Percentiles rank a stretch among this genome's conserved stretches.
Conservation (phyloP, 228 moss, liverwort and hornwort species). For the Sphagnum fallax region DNA sequence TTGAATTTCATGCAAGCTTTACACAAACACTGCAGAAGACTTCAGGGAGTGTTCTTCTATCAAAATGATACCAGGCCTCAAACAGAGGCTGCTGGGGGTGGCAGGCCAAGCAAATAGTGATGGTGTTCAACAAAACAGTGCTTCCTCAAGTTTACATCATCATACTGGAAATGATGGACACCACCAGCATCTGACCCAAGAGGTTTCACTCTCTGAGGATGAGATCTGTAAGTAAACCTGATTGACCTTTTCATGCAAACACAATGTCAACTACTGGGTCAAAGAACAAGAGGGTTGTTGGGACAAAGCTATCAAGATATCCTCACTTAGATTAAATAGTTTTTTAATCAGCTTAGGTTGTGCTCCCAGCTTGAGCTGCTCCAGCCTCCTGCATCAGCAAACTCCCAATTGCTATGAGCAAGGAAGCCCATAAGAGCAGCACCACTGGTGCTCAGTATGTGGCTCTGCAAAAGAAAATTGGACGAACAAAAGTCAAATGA, state of each 20-base stretch:
- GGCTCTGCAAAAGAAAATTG: too few species aligned
- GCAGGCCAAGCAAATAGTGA: constrained; percentile 16
- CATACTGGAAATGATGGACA: too few species aligned
- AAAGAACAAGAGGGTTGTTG: not conserved
- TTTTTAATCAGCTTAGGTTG: not conserved
- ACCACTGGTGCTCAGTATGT: too few species aligned
- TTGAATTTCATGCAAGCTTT: too few species aligned
- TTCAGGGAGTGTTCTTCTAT: not conserved
- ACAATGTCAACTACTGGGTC: not conserved
- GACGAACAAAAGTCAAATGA: too few species aligned
- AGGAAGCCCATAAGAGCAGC: too few species aligned
- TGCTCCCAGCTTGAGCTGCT: not conserved
- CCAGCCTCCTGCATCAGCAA: not conserved
- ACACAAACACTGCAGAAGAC: too few species aligned
- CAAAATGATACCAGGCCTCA: constrained; percentile 7
- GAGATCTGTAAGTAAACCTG: constrained; percentile 1
- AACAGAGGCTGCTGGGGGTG: constrained; percentile 16
- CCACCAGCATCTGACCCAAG: not conserved
- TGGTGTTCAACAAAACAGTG: constrained; percentile 4
- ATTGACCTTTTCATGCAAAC: not conserved
- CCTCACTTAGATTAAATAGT: not conserved
- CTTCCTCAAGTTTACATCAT: not conserved
- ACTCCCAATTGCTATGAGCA: too few species aligned
- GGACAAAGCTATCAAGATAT: not conserved
- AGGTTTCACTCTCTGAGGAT: not conserved